Percentiles rank a stretch among this genome's conserved stretches.
phyloP scores from a whole-genome alignment of 1,139 yeast species.

The Pichia sp. region DNA sequence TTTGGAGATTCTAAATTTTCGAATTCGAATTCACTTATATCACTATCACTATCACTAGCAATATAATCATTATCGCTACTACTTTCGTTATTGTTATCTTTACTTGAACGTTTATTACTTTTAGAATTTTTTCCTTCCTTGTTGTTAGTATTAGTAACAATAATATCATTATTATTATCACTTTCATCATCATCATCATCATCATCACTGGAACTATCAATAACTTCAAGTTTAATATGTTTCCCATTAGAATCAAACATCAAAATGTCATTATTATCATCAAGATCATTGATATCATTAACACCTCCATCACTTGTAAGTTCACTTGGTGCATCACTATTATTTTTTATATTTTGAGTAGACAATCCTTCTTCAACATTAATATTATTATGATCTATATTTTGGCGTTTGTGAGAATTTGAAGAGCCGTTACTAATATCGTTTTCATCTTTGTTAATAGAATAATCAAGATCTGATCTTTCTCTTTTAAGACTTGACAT shows the following conservation, averaged over 20 bases:
- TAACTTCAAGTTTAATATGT: conserved; percentile 2
- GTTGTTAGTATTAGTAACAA: neutral
- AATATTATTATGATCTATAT: neutral
- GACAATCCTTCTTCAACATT: conserved; percentile 7
- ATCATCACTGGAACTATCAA: conserved; percentile 2
- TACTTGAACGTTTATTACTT: neutral
- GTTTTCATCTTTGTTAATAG: too few species aligned
- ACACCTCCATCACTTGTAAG: neutral
- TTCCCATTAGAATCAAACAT: neutral
- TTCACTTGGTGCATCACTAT: neutral
- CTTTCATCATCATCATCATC: neutral
- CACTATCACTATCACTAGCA: conserved; percentile 7
- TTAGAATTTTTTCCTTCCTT: neutral
- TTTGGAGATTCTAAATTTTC: conserved; percentile 7
- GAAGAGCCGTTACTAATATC: neutral
- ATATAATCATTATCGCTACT: neutral
- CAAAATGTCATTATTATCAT: neutral
- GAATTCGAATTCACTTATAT: conserved; percentile 13
- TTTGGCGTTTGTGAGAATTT: neutral
- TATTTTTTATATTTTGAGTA: neutral
- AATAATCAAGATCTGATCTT: too few species aligned
- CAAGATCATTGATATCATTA: neutral
- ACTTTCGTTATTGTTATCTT: neutral
- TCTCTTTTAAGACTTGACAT: too few species aligned
- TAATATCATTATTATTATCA: neutral